These are phyloP conservation scores for Penicillium paxilli DNA, from an alignment of 495 filamentous ascomycete genomes.

Conservation along the genomic window DNA sequence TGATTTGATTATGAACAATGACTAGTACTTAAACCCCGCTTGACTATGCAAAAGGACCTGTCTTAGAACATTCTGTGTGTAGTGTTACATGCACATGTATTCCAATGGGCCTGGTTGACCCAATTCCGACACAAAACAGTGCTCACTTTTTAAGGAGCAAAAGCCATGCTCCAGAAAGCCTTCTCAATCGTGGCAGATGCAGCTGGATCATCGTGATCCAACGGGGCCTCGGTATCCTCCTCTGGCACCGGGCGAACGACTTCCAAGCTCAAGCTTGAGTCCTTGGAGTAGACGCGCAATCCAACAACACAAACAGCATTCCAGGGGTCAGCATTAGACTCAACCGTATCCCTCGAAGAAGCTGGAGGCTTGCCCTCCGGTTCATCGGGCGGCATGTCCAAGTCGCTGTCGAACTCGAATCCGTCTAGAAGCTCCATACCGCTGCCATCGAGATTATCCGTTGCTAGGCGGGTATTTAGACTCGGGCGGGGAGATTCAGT, in stretches of 20 bases:
- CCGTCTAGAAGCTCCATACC: constrained; percentile 40
- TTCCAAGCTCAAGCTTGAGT: constrained; percentile 52
- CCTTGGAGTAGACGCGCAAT: constrained; percentile 69
- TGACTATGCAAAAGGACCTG: no score
- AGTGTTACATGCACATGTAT: no score
- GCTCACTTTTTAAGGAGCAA: neutral
- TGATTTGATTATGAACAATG: no score
- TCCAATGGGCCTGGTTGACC: no score
- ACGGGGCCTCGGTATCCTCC: constrained; percentile 45
- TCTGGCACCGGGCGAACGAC: constrained; percentile 54
- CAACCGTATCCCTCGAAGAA: constrained; percentile 1
- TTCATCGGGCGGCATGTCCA: constrained; percentile 46
- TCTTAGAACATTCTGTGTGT: no score
- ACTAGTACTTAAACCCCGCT: no score
- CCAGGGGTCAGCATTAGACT: constrained; percentile 61
- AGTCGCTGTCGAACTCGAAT: constrained; percentile 49
- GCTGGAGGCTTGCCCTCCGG: constrained; percentile 4
- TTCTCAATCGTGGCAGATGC: constrained; percentile 39
- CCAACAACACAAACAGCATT: constrained; percentile 84
- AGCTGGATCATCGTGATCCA: constrained; percentile 57
- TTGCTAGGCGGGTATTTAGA: constrained; percentile 29
- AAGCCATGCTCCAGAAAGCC: constrained; percentile 12
- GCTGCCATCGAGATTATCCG: constrained; percentile 17
- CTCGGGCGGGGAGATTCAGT: constrained; percentile 27
- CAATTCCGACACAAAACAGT: no score